Conservation (phyloP, 176 grass and related monocot genomes). For the Urochloa ruziziensis region DNA sequence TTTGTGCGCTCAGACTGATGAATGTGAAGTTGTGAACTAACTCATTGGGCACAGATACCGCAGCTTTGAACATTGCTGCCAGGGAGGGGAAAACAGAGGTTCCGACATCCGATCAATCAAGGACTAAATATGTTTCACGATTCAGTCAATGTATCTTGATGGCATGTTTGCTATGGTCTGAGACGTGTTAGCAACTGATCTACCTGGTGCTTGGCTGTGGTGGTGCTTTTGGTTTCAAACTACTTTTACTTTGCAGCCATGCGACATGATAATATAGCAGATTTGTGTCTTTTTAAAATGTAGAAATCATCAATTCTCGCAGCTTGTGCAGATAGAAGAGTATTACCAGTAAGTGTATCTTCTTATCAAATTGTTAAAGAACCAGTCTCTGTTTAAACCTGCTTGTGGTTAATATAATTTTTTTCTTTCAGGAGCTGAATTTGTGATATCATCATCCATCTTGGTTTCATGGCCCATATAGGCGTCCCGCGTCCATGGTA, state of each 20-base stretch:
- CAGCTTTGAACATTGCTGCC: constrained; percentile 19
- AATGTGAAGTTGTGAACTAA: too few relatives aligned
- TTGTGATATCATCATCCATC: background rate
- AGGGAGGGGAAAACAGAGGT: constrained; percentile 21
- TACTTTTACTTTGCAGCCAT: background rate
- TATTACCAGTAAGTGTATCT: background rate
- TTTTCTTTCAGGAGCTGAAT: background rate
- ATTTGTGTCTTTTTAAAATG: background rate
- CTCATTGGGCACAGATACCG: background rate
- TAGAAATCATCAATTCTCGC: background rate
- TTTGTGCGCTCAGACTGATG: too few relatives aligned
- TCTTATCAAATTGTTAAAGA: background rate
- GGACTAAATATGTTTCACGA: constrained; percentile 9
- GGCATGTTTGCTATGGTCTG: background rate
- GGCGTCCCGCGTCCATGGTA: background rate
- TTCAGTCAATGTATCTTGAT: constrained; percentile 36
- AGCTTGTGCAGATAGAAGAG: background rate
- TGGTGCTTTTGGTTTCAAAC: background rate
- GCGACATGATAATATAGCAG: background rate
- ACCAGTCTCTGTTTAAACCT: background rate
- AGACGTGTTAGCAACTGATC: background rate
- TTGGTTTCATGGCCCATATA: background rate
- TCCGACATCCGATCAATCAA: constrained; percentile 21
- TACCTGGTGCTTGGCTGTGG: background rate
- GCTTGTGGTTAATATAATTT: background rate